Base-by-base conservation (phyloP, 192 early-diverging fungal genomes). In the Mortierella claussenii region DNA sequence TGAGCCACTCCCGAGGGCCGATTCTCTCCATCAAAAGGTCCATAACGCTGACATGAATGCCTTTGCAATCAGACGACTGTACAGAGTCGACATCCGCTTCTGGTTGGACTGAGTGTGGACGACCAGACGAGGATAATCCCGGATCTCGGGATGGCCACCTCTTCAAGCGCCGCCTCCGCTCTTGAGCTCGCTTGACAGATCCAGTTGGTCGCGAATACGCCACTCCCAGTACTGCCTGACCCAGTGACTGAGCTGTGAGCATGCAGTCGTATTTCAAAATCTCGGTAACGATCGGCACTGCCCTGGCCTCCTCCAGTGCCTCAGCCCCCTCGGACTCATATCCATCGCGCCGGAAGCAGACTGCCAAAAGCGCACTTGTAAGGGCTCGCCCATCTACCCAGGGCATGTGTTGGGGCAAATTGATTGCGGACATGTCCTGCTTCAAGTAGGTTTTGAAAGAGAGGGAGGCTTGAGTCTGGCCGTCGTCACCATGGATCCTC, bases 371-470 rank as follows among this genome's bases (percentile, higher is more conserved):
- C 2, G 73, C 73, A 17, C 64, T 56, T 44, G 73, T 76, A 20
- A 76, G 36, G 4, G 73, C 73, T n/a, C 73, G 56, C 2, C 73
- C 73, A 13, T 76, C 73, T 13, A 76, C 37, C 73, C 73, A 76
- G 9, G 73, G 73, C 59, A 62, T 61, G 32, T 76, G 73, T 0
- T 30, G 48, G 31, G 44, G 33, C 11, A 45, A 15, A 11, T 55
- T 15, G 17, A 32, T 27, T 13, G 11, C 9, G 24, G 20, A 44
- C n/a, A n/a, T 59, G 37, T 40, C 7, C 13, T 40, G 37, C 37
- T 40, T 13, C 37, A 40, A 40, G 37, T 28, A 37, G 24, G 37
- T 13, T 43, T 33, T 34, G 27, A 15, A 18, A 43, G 48, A 43
- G 27, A 10, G n/a, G n/a, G n/a, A n/a, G n/a, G n/a, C n/a, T n/a